A percentile compares a stretch with the other conserved stretches of the same genome.
Evolutionary conservation across 2,329 filamentous ascomycete genomes (phyloP).

Genomic region (Aphanocladium album): DNA sequence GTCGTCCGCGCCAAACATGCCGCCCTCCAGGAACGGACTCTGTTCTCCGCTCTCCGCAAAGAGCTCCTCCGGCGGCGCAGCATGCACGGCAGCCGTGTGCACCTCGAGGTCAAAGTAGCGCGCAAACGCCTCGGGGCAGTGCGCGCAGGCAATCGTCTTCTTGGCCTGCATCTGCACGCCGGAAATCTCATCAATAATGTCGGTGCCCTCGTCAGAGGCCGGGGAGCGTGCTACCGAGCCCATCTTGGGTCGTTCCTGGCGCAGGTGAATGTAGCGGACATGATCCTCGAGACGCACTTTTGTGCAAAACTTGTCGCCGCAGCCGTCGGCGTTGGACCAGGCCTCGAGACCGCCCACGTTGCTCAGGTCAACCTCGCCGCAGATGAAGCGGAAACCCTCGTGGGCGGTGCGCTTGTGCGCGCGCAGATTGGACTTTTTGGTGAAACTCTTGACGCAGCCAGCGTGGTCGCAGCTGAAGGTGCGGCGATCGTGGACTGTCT

Average conservation of each 20-base stretch:
- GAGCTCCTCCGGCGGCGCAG: slow-evolving; percentile 13
- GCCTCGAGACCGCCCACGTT: slow-evolving; percentile 50
- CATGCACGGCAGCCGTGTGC: slow-evolving; percentile 36
- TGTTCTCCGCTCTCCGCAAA: slow-evolving; percentile 18
- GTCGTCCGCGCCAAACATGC: slow-evolving; percentile 20
- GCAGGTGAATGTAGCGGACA: slow-evolving; percentile 74
- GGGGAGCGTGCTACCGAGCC: slow-evolving; percentile 14
- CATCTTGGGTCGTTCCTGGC: slow-evolving; percentile 39
- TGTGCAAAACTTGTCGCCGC: slow-evolving; percentile 68
- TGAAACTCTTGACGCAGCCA: slow-evolving; percentile 72
- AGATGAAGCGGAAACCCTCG: slow-evolving; percentile 72
- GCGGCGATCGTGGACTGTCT: slow-evolving; percentile 57
- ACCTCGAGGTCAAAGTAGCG: slow-evolving; percentile 46
- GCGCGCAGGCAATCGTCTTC: slow-evolving; percentile 40
- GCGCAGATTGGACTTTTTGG: slow-evolving; percentile 75
- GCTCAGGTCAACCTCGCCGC: slow-evolving; percentile 62
- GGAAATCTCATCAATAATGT: slow-evolving; percentile 39
- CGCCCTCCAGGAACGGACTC: slow-evolving; percentile 5
- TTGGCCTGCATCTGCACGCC: slow-evolving; percentile 36
- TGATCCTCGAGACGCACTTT: slow-evolving; percentile 81
- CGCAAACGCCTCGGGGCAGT: slow-evolving; percentile 43
- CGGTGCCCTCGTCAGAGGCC: slow-evolving; percentile 6
- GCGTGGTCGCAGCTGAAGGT: slow-evolving; percentile 60
- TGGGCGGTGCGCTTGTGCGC: slow-evolving; percentile 75
- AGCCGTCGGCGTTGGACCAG: slow-evolving; percentile 66